Percentiles rank a stretch among this genome's conserved stretches.
phyloP scores from a whole-genome alignment of 73 alveolate genomes.

The Stentor coeruleus region DNA sequence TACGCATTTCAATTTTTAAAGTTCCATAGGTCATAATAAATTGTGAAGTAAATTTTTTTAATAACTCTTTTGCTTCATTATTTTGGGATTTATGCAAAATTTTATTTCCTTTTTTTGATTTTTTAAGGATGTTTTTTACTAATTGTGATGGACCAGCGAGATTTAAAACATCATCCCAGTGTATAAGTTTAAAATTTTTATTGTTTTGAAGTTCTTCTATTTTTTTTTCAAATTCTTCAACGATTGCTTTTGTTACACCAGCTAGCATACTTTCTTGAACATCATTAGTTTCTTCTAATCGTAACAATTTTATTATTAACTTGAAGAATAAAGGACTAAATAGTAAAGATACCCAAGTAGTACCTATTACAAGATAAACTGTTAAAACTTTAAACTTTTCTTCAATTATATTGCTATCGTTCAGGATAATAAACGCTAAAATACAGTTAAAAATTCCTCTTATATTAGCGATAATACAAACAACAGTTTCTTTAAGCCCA shows the following conservation, averaged over 20 bases:
- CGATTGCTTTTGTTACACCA: constrained; percentile 40
- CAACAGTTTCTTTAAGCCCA: constrained; percentile 32
- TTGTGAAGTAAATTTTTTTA: neutral
- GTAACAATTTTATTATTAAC: constrained; percentile 24
- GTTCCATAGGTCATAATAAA: constrained; percentile 14
- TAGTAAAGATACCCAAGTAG: constrained; percentile 50
- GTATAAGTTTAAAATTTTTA: constrained; percentile 28
- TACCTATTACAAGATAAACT: constrained; percentile 57
- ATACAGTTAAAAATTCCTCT: constrained; percentile 63
- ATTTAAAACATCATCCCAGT: constrained; percentile 40
- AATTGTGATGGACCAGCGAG: constrained; percentile 30
- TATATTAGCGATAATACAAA: constrained; percentile 52
- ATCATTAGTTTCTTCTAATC: constrained; percentile 32
- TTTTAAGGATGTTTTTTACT: constrained; percentile 29
- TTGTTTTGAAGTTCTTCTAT: constrained; percentile 15
- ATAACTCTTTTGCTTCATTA: neutral
- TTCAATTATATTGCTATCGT: constrained; percentile 33
- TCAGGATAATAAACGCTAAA: constrained; percentile 52
- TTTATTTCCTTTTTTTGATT: neutral
- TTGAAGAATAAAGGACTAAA: constrained; percentile 18
- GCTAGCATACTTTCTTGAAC: constrained; percentile 32
- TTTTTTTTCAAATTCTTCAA: constrained; percentile 35
- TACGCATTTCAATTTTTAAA: constrained; percentile 29
- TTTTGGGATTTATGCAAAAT: neutral
- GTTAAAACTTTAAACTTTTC: constrained; percentile 45